Percentiles rank a stretch among this genome's conserved stretches.
phyloP scores from a whole-genome alignment of 805 yeast genomes.

The Monosporozyma solicola region DNA sequence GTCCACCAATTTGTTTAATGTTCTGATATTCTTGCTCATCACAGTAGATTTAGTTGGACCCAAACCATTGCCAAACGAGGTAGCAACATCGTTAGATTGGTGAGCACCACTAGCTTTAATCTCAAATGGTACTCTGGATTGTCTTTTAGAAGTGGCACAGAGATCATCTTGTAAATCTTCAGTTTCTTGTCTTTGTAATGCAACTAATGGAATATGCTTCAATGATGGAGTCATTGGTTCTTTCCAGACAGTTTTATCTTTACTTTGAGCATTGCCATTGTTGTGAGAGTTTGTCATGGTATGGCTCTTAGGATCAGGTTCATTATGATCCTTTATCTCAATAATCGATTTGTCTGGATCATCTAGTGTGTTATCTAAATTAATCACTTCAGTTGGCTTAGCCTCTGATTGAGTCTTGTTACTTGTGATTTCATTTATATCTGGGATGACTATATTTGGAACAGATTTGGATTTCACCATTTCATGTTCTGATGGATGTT shows the following conservation, averaged over 20 bases:
- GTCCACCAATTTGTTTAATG: conserved; percentile 26
- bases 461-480: not conserved
- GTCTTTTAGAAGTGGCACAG: conserved; percentile 14
- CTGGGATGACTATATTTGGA: not conserved
- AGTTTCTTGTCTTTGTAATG: conserved; percentile 23
- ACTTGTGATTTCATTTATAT: not conserved
- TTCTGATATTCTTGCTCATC: conserved; percentile 23
- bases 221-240: conserved; percentile 9
- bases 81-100: conserved; percentile 30
- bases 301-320: not conserved
- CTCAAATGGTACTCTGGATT: conserved; percentile 24
- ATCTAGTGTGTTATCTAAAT: not conserved
- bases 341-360: not conserved
- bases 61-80: conserved; percentile 28
- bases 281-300: not conserved
- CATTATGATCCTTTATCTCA: not conserved
- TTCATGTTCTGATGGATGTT: not conserved
- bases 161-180: conserved; percentile 27
- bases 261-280: not conserved
- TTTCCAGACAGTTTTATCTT: conserved; percentile 30
- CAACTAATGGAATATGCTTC: conserved; percentile 6
- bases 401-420: not conserved
- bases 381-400: not conserved
- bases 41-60: conserved; percentile 30
- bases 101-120: conserved; percentile 32